Percentiles rank a stretch among this genome's conserved stretches.
Evolutionary conservation across 306 rosid species (phyloP).

Genomic region (Quercus ilex): DNA sequence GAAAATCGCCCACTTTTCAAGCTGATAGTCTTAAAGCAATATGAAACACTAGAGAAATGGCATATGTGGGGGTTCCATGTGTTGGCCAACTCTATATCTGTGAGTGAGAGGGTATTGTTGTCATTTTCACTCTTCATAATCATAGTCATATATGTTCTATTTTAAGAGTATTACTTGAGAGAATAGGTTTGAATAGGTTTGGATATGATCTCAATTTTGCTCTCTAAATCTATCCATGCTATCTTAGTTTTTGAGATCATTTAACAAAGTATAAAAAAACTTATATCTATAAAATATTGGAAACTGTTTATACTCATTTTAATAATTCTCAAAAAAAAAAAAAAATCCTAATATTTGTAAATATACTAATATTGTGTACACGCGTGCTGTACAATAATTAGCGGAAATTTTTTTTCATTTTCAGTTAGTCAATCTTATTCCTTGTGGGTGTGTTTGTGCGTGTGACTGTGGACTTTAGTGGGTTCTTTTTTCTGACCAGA

Average conservation of each 20-base stretch:
- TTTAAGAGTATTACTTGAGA: not conserved
- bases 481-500: slow-evolving; percentile 27
- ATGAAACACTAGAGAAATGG: slow-evolving; percentile 38
- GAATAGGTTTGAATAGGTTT: not conserved
- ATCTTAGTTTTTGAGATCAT: no score
- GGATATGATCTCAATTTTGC: not conserved
- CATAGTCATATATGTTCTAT: not conserved
- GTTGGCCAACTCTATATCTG: slow-evolving; percentile 66
- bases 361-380: slow-evolving; percentile 26
- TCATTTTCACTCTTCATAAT: slow-evolving; percentile 17
- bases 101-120: slow-evolving; percentile 43
- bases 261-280: no score
- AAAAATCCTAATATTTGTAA: no score
- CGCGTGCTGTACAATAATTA: slow-evolving; percentile 23
- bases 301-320: no score
- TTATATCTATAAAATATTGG: no score
- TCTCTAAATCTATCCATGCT: no score
- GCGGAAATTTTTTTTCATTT: slow-evolving; percentile 8
- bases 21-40: slow-evolving; percentile 58
- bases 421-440: slow-evolving; percentile 51
- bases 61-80: slow-evolving; percentile 64
- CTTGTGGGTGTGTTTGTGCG: slow-evolving; percentile 33
- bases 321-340: no score
- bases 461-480: slow-evolving; percentile 41
- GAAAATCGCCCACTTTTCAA: slow-evolving; percentile 44